Conservation (phyloP, 1,139 yeast genomes). For the Debaryomyces subglobosus region DNA sequence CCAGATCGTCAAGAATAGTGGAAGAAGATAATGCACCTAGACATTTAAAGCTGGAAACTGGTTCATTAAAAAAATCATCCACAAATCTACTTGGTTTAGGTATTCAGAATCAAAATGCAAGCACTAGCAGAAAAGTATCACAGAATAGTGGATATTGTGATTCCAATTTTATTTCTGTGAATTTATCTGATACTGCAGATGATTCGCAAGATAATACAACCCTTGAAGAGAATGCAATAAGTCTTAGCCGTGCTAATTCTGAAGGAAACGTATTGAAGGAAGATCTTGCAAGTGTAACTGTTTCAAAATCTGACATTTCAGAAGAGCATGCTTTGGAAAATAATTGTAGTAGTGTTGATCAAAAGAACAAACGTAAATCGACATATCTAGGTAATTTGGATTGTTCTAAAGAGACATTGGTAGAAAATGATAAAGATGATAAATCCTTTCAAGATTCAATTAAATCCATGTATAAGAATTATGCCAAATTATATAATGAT, state of each 20-base stretch:
- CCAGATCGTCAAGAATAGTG: slow-evolving; percentile 5
- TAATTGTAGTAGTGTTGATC: slow-evolving; percentile 36
- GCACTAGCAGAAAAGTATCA: slow-evolving; percentile 9
- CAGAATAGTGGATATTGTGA: slow-evolving; percentile 6
- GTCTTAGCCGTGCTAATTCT: slow-evolving; percentile 23
- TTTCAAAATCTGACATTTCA: slow-evolving; percentile 29
- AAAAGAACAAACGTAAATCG: slow-evolving; percentile 26
- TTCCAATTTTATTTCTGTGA: slow-evolving; percentile 26
- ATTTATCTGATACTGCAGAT: slow-evolving; percentile 24
- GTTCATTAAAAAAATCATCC: slow-evolving; percentile 28
- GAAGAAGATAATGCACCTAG: slow-evolving; percentile 8
- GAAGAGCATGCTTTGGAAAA: slow-evolving; percentile 36
- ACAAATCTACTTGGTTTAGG: slow-evolving; percentile 38
- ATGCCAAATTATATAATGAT: slow-evolving; percentile 17
- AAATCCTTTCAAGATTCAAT: slow-evolving; percentile 17
- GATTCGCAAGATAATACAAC: slow-evolving; percentile 21
- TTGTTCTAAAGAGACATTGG: slow-evolving; percentile 31
- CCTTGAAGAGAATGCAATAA: slow-evolving; percentile 19
- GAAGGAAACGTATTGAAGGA: slow-evolving; percentile 14
- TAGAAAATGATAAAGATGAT: slow-evolving; percentile 12
- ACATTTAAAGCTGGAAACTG: slow-evolving; percentile 14
- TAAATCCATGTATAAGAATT: slow-evolving; percentile 27
- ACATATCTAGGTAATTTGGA: slow-evolving; percentile 26
- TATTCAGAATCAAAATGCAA: slow-evolving; percentile 19
- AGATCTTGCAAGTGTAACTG: background rate